These are phyloP conservation scores for Ceratocystis destructans DNA, from an alignment of 2,329 filamentous ascomycete genomes.

Conservation along the genomic window DNA sequence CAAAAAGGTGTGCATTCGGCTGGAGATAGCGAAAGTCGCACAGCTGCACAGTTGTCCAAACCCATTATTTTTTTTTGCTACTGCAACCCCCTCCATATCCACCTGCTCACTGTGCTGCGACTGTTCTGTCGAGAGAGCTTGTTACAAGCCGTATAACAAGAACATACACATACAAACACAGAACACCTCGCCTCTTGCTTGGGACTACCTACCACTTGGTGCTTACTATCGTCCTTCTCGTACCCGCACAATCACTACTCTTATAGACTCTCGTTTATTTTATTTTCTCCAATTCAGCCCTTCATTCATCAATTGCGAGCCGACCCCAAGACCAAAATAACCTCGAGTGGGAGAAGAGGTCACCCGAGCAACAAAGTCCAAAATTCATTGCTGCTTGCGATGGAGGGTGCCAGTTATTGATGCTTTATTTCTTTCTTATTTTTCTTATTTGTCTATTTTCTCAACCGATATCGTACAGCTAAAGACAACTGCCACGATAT, in stretches of 20 bases:
- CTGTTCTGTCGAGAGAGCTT: neutral
- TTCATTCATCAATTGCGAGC: neutral
- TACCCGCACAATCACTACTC: neutral
- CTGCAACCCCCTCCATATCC: neutral
- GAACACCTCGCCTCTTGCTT: neutral
- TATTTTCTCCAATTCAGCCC: neutral
- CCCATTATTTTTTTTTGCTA: neutral
- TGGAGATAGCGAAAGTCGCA: constrained; percentile 4
- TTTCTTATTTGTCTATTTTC: constrained; percentile 1
- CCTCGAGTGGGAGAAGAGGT: neutral
- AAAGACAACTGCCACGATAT: neutral
- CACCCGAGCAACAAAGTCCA: neutral
- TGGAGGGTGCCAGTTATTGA: neutral
- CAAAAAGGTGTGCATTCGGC: neutral
- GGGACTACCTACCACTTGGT: neutral
- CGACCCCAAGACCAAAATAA: neutral
- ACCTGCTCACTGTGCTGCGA: neutral
- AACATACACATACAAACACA: neutral
- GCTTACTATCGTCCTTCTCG: neutral
- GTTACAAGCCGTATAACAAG: neutral
- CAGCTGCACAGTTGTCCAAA: neutral
- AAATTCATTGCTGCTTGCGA: neutral
- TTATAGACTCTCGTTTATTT: neutral
- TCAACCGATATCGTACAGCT: neutral
- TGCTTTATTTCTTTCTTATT: neutral